Evolutionary conservation across 768 basidiomycete species (phyloP).

Genomic region (Pholiota molesta): DNA sequence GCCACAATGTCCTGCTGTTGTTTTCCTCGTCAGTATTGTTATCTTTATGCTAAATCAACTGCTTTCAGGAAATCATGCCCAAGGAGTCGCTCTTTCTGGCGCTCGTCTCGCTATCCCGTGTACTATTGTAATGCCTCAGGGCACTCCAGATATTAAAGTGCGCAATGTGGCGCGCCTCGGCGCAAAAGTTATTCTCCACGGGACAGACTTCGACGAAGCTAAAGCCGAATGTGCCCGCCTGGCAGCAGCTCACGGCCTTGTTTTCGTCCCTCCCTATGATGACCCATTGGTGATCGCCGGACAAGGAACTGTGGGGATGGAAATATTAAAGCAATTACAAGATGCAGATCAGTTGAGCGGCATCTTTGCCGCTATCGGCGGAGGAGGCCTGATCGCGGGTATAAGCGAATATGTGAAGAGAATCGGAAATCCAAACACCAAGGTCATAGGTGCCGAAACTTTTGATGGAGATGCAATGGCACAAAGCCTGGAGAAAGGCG

Average conservation of each 20-base stretch:
- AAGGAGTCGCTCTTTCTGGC: conserved; percentile 97
- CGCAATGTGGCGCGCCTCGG: conserved; percentile 93
- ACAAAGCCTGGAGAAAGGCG: conserved; percentile 76
- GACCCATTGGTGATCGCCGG: conserved; percentile 97
- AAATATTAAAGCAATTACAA: conserved; percentile 88
- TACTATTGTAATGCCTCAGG: conserved; percentile 98
- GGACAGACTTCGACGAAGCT: conserved; percentile 93
- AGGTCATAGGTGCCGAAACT: conserved; percentile 92
- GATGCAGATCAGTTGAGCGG: conserved; percentile 77
- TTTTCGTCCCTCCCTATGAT: conserved; percentile 96
- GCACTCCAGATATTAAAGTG: conserved; percentile 96
- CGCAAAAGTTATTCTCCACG: conserved; percentile 92
- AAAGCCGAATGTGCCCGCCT: conserved; percentile 93
- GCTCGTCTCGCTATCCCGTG: conserved; percentile 85
- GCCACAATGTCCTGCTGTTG: not conserved
- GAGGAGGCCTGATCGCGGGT: conserved; percentile 92
- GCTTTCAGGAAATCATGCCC: conserved; percentile 90
- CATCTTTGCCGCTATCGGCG: conserved; percentile 91
- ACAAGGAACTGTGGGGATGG: conserved; percentile 94
- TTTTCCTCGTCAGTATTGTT: not conserved
- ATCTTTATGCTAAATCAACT: not conserved
- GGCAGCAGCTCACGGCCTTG: conserved; percentile 71
- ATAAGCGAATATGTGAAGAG: conserved; percentile 91
- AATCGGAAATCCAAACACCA: conserved; percentile 82
- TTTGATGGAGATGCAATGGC: conserved; percentile 94